phyloP scores from a whole-genome alignment of 768 basidiomycete species.

The Hebeloma cylindrosporum region DNA sequence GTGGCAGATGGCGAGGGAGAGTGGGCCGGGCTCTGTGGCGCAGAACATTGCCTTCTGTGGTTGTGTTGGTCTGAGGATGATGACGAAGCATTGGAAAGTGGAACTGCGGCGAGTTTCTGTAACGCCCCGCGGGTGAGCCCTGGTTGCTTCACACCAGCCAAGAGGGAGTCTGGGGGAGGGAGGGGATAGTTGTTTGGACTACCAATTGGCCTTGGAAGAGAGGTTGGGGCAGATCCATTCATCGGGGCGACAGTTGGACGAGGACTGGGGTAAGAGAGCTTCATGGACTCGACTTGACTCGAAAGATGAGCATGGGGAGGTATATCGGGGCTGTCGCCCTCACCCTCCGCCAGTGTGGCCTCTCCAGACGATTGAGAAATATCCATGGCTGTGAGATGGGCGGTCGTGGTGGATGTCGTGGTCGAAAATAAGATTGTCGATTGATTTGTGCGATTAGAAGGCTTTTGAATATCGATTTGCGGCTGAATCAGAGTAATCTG shows the following conservation, averaged over 20 bases:
- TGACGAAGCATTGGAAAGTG: conserved; percentile 20
- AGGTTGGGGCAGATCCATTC: conserved; percentile 11
- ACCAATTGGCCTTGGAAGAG: conserved; percentile 19
- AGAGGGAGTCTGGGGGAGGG: conserved; percentile 49
- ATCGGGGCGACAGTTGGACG: conserved; percentile 17
- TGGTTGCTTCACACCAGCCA: conserved; percentile 50
- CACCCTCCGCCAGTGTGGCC: conserved; percentile 52
- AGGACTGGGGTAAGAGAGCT: conserved; percentile 16
- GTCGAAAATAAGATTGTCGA: conserved; percentile 10
- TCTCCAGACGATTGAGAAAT: conserved; percentile 49
- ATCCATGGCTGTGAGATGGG: conserved; percentile 37
- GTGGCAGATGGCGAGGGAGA: conserved; percentile 42
- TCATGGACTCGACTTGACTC: conserved; percentile 25
- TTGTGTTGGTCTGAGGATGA: conserved; percentile 42
- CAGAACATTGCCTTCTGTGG: conserved; percentile 20
- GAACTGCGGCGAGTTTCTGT: conserved; percentile 34
- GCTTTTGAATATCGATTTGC: conserved; percentile 22
- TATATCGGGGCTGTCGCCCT: conserved; percentile 62
- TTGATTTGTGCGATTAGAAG: conserved; percentile 23
- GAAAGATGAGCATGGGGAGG: conserved; percentile 44
- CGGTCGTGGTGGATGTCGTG: conserved; percentile 19
- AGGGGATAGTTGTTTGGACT: conserved; percentile 40
- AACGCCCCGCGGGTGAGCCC: conserved; percentile 47
- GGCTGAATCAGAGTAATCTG: conserved; percentile 15
- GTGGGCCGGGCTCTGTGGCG: conserved; percentile 23